A percentile compares a stretch with the other conserved stretches of the same genome.
Conservation (phyloP, 1,284 basidiomycete species). For the Naganishia albida region DNA sequence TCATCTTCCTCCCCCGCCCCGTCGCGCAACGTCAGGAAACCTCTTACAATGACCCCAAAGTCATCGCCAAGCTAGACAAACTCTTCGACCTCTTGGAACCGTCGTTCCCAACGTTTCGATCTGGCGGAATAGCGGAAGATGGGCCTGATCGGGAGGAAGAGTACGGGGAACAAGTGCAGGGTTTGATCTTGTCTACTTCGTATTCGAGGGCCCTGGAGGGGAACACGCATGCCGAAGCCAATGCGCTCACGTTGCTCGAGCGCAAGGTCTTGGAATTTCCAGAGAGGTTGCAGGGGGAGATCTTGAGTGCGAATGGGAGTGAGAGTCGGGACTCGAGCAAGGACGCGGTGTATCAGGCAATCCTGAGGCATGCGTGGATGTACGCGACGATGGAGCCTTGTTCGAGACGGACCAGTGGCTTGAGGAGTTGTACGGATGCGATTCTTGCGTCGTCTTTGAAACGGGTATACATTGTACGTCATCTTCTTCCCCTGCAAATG, state of each 20-base stretch:
- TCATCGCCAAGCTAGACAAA: neutral
- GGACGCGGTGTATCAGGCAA: constrained; percentile 18
- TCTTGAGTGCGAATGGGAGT: neutral
- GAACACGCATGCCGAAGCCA: constrained; percentile 97
- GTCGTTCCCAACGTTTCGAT: constrained; percentile 37
- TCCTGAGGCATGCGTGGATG: constrained; percentile 50
- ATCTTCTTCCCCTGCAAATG: neutral
- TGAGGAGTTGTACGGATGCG: constrained; percentile 81
- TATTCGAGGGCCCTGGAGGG: constrained; percentile 90
- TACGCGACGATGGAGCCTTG: constrained; percentile 99
- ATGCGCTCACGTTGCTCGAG: constrained; percentile 77
- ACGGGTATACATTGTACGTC: constrained; percentile 69
- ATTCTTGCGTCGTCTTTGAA: constrained; percentile 72
- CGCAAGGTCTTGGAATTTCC: constrained; percentile 45
- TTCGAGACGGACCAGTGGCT: constrained; percentile 82
- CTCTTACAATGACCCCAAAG: constrained; percentile 36
- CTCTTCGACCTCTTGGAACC: constrained; percentile 45
- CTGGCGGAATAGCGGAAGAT: constrained; percentile 23
- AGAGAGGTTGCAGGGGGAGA: neutral
- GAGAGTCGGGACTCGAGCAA: neutral
- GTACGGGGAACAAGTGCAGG: constrained; percentile 34
- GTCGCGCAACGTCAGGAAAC: constrained; percentile 32
- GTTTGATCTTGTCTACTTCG: constrained; percentile 69
- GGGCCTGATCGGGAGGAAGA: neutral
- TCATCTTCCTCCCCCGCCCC: constrained; percentile 64